Evolutionary conservation across 2,329 filamentous ascomycete genomes (phyloP).

Genomic region (Xylaria sp.): DNA sequence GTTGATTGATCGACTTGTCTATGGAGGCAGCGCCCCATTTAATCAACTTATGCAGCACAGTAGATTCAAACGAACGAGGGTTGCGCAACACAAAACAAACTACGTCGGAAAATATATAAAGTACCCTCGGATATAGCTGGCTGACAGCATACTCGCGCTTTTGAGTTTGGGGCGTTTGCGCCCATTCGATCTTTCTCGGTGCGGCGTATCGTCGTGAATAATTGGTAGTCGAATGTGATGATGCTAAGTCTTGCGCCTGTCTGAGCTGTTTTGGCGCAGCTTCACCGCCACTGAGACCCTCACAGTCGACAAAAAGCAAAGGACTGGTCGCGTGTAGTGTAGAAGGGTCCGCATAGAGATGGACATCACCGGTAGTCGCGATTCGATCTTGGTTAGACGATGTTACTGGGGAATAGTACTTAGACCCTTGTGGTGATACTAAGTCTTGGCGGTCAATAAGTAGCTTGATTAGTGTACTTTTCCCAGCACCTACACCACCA

Average conservation of each 20-base stretch:
- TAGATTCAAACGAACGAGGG: conserved; percentile 54
- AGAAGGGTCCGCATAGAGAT: conserved; percentile 61
- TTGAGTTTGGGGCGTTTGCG: conserved; percentile 48
- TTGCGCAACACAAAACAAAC: conserved; percentile 58
- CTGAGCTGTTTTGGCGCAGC: conserved; percentile 48
- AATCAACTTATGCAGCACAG: conserved; percentile 55
- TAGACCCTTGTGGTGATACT: conserved; percentile 44
- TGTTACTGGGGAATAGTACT: conserved; percentile 56
- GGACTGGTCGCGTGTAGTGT: conserved; percentile 53
- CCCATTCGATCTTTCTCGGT: conserved; percentile 49
- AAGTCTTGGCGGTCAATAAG: conserved; percentile 54
- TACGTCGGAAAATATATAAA: conserved; percentile 59
- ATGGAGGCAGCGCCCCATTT: conserved; percentile 62
- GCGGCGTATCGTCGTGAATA: conserved; percentile 37
- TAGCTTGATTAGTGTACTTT: conserved; percentile 61
- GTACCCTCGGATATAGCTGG: conserved; percentile 56
- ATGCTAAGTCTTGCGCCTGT: conserved; percentile 35
- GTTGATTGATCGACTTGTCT: conserved; percentile 65
- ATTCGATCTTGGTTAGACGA: conserved; percentile 54
- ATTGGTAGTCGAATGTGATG: conserved; percentile 17
- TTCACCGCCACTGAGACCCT: conserved; percentile 63
- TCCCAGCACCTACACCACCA: conserved; percentile 54
- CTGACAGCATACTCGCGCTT: conserved; percentile 53
- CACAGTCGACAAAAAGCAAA: conserved; percentile 62
- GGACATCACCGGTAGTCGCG: conserved; percentile 62